Evolutionary conservation across 495 filamentous ascomycete species (phyloP), one percentile per base, ranked within the genome.

Genomic region (Daldinia loculata): DNA sequence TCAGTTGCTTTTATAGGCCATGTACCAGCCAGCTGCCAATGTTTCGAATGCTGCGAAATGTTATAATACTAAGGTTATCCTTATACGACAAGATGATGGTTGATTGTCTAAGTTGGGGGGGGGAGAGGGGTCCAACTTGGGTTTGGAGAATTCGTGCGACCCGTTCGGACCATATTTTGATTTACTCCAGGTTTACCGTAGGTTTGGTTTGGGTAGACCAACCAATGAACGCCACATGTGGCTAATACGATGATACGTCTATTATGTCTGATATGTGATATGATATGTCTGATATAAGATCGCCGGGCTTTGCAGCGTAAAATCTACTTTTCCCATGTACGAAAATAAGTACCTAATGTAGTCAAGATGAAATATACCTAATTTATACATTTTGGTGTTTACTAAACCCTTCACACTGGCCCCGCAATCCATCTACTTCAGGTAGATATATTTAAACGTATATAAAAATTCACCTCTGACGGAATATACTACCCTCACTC

Each of bases 381-480:
- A 34, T 9, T 34, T 34, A 34, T 34, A 34, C 32, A 3, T 12
- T 34, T 12, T 34, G 2, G 9, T 34, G 11, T 34, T 11, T 34
- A 8, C 9, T 34, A 34, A 12, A 32, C 30, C 8, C 4, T 32
- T 32, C 30, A 32, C 27, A 29, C 27, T 29, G 6, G 5, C 5
- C 6, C 27, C 6, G 1, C 1, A 29, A 29, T 29, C 27, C 1
- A 29, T 29, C 4, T 29, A 7, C 27, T 29, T 29, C 6, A 29
- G 4, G 27, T 29, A 29, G 27, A 29, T 29, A 7, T 29, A 9
- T 9, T 32, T 43, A 6, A 43, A 43, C 7, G 27, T 29, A 5
- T 7, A 38, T 27, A 34, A 57, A 15, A 8, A 9, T 81, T 67
- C 76, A 75, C 60, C 76, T 72, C 50, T 82, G 77, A 8, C 50